Evolutionary conservation across 2,329 filamentous ascomycete genomes (phyloP), one percentile per base, ranked within the genome.

Genomic region (Xylariales sp.): DNA sequence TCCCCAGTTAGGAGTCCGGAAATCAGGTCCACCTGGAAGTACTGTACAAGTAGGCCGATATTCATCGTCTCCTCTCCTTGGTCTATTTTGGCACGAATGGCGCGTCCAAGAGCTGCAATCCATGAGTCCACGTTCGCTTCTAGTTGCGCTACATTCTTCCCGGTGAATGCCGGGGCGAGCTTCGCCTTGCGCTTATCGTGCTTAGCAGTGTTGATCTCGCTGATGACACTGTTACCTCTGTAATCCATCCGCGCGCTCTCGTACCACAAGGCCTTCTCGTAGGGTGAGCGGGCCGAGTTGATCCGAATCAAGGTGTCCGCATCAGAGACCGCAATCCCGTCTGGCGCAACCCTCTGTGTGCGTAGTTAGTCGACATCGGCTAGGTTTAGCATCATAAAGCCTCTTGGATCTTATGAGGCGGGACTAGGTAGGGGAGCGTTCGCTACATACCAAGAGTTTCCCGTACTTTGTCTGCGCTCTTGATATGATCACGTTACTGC

Each of bases 131-230:
- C 58, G 39, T 67, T 73, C 16, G 56, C 5, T 65, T 78, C 76
- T 1, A 77, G 59, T 12, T 74, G 64, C 41, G 71, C 64, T 5
- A 62, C 30, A 34, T 76, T 73, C 59, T 73, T 74, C 10, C 75
- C 74, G 1, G 72, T 60, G 54, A 75, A 78, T 8, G 70, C 75
- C 1, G 59, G 16, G 5, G 48, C 49, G 14, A 77, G 48, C 34
- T 71, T 71, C 2, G 75, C 70, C 62, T 77, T 78, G 14, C 74
- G 72, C 58, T 69, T 71, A 59, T 72, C 71, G 50, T 78, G 76
- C 0, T 41, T 60, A 16, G 45, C 48, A 3, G 69, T 71, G 55
- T 74, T 65, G 8, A 68, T 56, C 48, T 75, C 68, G 4, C 65
- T 73, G 1, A 78, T 16, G 0, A 77, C 54, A 43, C 43, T 74